Conservation (phyloP, 2,329 filamentous ascomycete genomes). For the Aspergillus texensis region DNA sequence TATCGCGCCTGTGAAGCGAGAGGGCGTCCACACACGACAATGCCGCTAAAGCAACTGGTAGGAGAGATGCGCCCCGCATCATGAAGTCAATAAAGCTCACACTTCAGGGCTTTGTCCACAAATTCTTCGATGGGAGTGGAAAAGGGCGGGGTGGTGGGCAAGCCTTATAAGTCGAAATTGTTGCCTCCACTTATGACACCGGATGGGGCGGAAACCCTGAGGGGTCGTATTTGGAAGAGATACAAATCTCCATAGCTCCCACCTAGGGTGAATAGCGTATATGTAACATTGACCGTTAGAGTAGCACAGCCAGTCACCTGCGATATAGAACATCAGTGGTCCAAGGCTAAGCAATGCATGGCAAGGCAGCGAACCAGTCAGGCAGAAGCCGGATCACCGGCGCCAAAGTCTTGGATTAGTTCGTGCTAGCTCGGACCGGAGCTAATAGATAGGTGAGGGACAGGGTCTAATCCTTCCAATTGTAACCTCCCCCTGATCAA, state of each 20-base stretch:
- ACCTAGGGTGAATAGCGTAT: background rate
- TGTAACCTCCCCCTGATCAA: background rate
- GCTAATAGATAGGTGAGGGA: background rate
- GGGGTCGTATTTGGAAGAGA: background rate
- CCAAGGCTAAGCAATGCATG: background rate
- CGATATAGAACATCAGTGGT: background rate
- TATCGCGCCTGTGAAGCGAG: conserved; percentile 15
- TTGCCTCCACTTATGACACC: background rate
- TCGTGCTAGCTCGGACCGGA: background rate
- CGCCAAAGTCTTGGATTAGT: background rate
- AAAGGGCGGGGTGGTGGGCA: background rate
- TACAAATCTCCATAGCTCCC: background rate
- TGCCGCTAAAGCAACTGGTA: background rate
- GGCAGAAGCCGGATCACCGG: conserved; percentile 1
- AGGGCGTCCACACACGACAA: background rate
- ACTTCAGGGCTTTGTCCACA: background rate
- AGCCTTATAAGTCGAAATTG: background rate
- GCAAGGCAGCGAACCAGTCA: background rate
- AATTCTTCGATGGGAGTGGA: background rate
- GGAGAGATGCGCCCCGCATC: background rate
- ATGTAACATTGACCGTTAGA: background rate
- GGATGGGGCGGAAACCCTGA: background rate
- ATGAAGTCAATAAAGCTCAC: background rate
- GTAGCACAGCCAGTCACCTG: background rate
- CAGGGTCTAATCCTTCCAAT: background rate